phyloP scores from a whole-genome alignment of 305 asterid species.

The Withania somnifera region DNA sequence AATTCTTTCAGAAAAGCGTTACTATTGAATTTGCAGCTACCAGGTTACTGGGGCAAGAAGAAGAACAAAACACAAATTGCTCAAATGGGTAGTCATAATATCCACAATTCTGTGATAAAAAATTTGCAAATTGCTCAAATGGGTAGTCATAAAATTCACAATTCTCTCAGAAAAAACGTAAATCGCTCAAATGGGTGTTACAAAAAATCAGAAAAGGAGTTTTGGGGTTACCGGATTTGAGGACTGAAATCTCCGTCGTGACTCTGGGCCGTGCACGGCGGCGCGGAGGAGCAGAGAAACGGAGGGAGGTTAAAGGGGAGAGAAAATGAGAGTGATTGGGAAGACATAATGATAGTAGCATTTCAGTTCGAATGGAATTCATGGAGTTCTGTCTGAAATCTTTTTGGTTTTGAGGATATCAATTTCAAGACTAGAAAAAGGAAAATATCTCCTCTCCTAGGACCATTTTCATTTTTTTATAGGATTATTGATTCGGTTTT shows the following conservation, averaged over 20 bases:
- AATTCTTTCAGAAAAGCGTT: background rate
- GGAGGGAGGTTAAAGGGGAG: background rate
- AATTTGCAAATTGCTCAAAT: background rate
- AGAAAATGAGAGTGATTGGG: background rate
- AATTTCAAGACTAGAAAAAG: background rate
- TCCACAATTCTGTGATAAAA: background rate
- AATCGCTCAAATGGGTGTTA: background rate
- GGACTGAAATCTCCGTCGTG: slow-evolving; percentile 33
- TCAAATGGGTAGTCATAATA: background rate
- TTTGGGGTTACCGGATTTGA: slow-evolving; percentile 42
- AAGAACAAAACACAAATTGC: background rate
- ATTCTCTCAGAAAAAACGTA: background rate
- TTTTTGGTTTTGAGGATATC: background rate
- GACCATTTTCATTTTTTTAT: no score
- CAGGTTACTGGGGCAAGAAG: no score
- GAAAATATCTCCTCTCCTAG: no score
- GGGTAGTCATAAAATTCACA: background rate
- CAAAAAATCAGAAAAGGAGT: background rate
- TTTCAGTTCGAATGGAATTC: background rate
- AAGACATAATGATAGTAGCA: background rate
- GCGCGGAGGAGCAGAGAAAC: background rate
- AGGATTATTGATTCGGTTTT: no score
- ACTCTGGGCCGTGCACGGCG: slow-evolving; percentile 27
- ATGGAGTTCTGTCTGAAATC: background rate
- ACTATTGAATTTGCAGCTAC: background rate